These are phyloP conservation scores for Akanthomyces muscarius DNA, from an alignment of 2,329 filamentous ascomycete genomes.

Conservation along the genomic window DNA sequence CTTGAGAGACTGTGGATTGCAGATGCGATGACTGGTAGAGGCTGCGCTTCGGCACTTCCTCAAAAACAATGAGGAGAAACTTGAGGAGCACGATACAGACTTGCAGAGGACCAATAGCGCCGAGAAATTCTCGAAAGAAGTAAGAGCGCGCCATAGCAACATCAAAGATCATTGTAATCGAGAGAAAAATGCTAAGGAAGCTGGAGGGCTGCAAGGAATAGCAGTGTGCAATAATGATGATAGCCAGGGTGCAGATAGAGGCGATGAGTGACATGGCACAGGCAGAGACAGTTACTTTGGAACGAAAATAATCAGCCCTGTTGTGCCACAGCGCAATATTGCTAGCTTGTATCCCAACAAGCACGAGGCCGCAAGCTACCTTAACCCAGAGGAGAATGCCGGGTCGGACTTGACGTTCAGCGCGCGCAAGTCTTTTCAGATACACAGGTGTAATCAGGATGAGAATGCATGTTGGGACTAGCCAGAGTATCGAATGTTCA, in stretches of 20 bases:
- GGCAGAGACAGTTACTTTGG: background rate
- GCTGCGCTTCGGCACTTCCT: conserved; percentile 8
- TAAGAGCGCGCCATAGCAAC: background rate
- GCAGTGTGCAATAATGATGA: background rate
- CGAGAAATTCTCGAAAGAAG: background rate
- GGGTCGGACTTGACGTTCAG: background rate
- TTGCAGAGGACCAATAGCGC: background rate
- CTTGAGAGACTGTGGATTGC: background rate
- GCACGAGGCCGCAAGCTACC: background rate
- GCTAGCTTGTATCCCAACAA: background rate
- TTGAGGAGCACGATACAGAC: background rate
- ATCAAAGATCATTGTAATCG: conserved; percentile 1
- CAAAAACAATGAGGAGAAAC: background rate
- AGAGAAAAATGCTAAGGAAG: background rate
- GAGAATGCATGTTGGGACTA: conserved; percentile 6
- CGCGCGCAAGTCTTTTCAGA: background rate
- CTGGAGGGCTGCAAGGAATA: background rate
- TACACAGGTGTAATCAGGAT: conserved; percentile 12
- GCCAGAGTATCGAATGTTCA: conserved; percentile 1
- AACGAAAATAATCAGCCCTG: background rate
- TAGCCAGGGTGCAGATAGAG: background rate
- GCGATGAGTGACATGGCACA: background rate
- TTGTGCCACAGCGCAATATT: background rate
- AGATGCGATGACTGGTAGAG: background rate
- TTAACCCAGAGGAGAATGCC: background rate